These are phyloP conservation scores for Fusarium pilosicola DNA, from an alignment of 2,329 filamentous ascomycete genomes.

Conservation along the genomic window DNA sequence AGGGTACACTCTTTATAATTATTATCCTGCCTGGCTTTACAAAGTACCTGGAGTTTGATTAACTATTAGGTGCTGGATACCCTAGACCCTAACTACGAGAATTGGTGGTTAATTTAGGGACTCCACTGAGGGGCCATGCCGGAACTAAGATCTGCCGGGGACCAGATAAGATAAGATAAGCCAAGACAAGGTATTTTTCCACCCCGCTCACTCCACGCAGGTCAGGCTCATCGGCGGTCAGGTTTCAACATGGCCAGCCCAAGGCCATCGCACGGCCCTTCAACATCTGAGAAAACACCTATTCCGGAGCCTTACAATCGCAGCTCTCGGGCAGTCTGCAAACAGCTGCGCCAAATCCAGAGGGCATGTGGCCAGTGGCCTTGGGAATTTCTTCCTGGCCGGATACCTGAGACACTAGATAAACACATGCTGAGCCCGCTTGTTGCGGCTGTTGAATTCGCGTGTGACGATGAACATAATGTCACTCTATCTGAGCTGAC, in stretches of 20 bases:
- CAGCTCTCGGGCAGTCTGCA: not conserved
- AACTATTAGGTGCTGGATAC: accelerated
- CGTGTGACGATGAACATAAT: not conserved
- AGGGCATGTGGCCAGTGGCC: not conserved
- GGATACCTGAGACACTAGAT: not conserved
- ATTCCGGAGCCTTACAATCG: not conserved
- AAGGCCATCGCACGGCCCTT: not conserved
- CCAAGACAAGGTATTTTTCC: not conserved
- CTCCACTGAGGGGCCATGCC: not conserved
- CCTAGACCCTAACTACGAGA: not conserved
- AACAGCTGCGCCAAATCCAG: slow-evolving; percentile 1
- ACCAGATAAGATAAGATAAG: not conserved
- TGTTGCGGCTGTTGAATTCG: not conserved
- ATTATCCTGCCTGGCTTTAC: not conserved
- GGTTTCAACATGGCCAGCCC: slow-evolving; percentile 2
- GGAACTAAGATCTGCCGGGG: not conserved
- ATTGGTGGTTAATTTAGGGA: too few relatives aligned
- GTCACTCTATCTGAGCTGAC: not conserved
- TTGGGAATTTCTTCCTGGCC: slow-evolving; percentile 1
- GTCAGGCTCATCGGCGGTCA: not conserved
- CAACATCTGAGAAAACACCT: not conserved
- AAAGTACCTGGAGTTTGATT: accelerated
- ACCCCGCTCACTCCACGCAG: not conserved
- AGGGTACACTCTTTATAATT: not conserved
- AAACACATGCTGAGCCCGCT: not conserved